A percentile compares a stretch with the other conserved stretches of the same genome.
These are phyloP conservation scores for Phytophthora megakarya DNA, from an alignment of 352 stramenopile species.

Conservation along the genomic window DNA sequence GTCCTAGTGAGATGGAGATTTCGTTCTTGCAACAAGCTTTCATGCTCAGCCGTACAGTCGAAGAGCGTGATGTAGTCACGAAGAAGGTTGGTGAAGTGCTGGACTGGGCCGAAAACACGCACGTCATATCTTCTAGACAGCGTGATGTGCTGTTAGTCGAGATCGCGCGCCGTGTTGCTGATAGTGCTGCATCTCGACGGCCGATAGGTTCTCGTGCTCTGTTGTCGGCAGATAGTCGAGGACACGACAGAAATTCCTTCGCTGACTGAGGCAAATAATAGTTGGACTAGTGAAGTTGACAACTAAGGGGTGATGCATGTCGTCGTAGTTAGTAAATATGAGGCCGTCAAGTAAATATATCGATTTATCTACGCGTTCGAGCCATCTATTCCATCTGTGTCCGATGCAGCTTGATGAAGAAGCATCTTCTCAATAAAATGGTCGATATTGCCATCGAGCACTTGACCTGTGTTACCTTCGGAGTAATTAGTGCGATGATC, in stretches of 20 bases:
- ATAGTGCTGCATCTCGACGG: constrained; percentile 37
- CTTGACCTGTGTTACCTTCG: constrained; percentile 81
- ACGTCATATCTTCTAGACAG: constrained; percentile 71
- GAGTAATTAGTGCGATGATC: constrained; percentile 93
- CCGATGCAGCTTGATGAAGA: constrained; percentile 37
- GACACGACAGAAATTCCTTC: constrained; percentile 32
- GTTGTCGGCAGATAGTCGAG: constrained; percentile 21
- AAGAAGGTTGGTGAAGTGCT: constrained; percentile 81
- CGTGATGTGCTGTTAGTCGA: constrained; percentile 74
- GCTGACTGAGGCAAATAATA: constrained; percentile 30
- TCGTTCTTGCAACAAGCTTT: constrained; percentile 83
- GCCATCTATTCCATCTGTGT: neutral
- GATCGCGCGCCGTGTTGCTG: constrained; percentile 68
- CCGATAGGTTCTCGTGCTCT: constrained; percentile 22
- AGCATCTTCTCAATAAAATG: constrained; percentile 82
- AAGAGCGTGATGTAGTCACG: constrained; percentile 80
- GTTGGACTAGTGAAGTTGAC: neutral
- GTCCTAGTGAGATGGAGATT: constrained; percentile 79
- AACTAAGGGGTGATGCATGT: neutral
- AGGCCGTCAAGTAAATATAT: constrained; percentile 23
- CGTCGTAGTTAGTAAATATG: constrained; percentile 1
- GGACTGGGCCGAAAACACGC: constrained; percentile 81
- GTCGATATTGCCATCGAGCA: constrained; percentile 93
- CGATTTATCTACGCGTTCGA: constrained; percentile 16
- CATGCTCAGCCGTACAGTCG: constrained; percentile 80